These are phyloP conservation scores for Rhodofomes roseus DNA, from an alignment of 1,284 basidiomycete species.

Conservation along the genomic window DNA sequence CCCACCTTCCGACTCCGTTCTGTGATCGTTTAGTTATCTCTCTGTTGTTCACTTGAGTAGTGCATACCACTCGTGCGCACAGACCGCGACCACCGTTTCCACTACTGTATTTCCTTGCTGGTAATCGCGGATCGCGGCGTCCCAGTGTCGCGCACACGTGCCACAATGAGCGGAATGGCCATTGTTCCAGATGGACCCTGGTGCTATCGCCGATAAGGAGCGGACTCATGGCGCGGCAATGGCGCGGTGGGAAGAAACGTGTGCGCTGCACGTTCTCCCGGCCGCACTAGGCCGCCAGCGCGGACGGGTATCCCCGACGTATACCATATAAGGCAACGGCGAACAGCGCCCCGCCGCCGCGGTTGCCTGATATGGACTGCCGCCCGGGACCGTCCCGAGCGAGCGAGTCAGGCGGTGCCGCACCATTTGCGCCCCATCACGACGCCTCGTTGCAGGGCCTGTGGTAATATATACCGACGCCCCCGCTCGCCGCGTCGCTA, in stretches of 20 bases:
- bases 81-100: too few relatives aligned
- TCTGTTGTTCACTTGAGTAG: too few relatives aligned
- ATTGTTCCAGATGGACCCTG: too few relatives aligned
- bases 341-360: not conserved
- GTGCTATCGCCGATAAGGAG: not conserved
- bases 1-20: too few relatives aligned
- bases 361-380: not conserved
- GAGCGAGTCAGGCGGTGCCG: conserved; percentile 1
- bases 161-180: not conserved
- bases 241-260: not conserved
- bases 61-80: too few relatives aligned
- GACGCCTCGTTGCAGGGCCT: not conserved
- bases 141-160: not conserved
- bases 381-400: conserved; percentile 4
- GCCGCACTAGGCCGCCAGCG: not conserved
- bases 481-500: not conserved
- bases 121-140: too few relatives aligned
- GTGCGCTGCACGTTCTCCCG: not conserved
- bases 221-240: not conserved
- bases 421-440: too few relatives aligned
- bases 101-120: too few relatives aligned
- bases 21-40: too few relatives aligned
- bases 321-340: conserved; percentile 1
- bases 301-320: not conserved
- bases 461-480: not conserved